Evolutionary conservation across 2,329 filamentous ascomycete genomes (phyloP), one percentile per base, ranked within the genome.

Genomic region (Chaetomiaceae sp.): DNA sequence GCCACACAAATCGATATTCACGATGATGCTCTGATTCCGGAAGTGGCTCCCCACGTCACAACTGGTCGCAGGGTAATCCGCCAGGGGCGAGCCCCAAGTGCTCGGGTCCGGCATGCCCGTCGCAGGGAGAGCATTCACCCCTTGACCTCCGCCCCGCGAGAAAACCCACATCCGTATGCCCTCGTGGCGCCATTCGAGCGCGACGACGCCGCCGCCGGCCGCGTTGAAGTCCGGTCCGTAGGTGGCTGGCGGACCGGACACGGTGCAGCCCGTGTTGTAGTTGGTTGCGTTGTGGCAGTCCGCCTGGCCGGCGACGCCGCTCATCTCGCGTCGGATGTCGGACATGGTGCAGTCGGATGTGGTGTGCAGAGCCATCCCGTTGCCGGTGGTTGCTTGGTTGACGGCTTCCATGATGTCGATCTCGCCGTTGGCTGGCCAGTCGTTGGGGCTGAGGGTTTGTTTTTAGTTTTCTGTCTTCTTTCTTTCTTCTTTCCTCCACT

Each of bases 151-250:
- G 40, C 14, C 60, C 20, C 78, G 69, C 0, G 64, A 65, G 57
- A 83, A 85, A 68, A 80, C 77, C 82, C 82, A 85, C 58, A 80
- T 70, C 21, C 82, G 75, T 57, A 86, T 83, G 1, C 82, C 82
- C 17, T 72, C 79, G 14, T 71, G 60, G 17, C 82, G 75, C 67
- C 80, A 77, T 65, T 86, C 82, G 56, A 85, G 67, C 8, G 81
- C 81, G 62, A 83, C 77, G 48, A 83, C 60, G 31, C 80, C 81
- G 35, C 82, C 82, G 9, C 77, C 74, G 12, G 65, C 68, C 1
- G 64, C 58, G 62, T 85, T 85, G 63, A 78, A 78, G 2, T 58
- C 64, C 1, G 64, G 53, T 17, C 82, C 82, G 59, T 74, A 83
- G 0, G 74, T 76, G 16, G 65, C 63, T 0, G 57, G 41, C 4